A percentile compares a stretch with the other conserved stretches of the same genome.
These are phyloP conservation scores for Anisodus tanguticus DNA, from an alignment of 257 asterid genomes.

Conservation along the genomic window DNA sequence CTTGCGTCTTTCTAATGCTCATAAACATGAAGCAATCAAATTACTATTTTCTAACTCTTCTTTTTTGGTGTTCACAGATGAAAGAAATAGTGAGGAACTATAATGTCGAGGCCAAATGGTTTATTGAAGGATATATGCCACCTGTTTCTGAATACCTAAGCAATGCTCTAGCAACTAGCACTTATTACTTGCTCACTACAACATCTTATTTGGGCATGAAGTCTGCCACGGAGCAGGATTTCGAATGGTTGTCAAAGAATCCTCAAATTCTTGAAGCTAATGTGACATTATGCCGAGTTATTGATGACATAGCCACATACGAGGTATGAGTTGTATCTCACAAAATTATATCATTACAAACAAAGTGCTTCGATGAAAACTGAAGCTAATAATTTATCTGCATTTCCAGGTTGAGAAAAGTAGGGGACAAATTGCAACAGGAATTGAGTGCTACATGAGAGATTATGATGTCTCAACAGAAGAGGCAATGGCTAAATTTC, in stretches of 20 bases:
- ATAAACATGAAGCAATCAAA: not conserved
- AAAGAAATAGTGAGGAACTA: conserved; percentile 42
- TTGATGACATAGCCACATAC: conserved; percentile 44
- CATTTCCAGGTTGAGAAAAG: conserved; percentile 47
- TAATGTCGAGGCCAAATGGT: conserved; percentile 32
- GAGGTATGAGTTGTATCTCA: conserved; percentile 31
- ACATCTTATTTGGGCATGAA: conserved; percentile 47
- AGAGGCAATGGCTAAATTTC: conserved; percentile 48
- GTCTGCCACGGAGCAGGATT: not conserved
- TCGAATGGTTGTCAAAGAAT: conserved; percentile 23
- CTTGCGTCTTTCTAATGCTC: not conserved
- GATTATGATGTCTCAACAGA: conserved; percentile 39
- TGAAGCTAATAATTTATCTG: not conserved
- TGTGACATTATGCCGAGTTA: conserved; percentile 33
- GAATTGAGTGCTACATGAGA: conserved; percentile 57
- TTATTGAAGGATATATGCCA: conserved; percentile 51
- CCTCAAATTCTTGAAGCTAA: conserved; percentile 26
- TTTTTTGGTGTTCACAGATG: conserved; percentile 32
- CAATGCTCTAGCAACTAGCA: conserved; percentile 45
- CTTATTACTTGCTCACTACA: conserved; percentile 41
- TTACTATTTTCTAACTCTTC: not conserved
- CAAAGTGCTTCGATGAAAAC: not conserved
- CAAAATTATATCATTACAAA: not conserved
- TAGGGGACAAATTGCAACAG: conserved; percentile 54
- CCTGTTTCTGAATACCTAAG: conserved; percentile 47